Base-by-base conservation (phyloP, 148 eudicot species). In the Cornus controversa region DNA sequence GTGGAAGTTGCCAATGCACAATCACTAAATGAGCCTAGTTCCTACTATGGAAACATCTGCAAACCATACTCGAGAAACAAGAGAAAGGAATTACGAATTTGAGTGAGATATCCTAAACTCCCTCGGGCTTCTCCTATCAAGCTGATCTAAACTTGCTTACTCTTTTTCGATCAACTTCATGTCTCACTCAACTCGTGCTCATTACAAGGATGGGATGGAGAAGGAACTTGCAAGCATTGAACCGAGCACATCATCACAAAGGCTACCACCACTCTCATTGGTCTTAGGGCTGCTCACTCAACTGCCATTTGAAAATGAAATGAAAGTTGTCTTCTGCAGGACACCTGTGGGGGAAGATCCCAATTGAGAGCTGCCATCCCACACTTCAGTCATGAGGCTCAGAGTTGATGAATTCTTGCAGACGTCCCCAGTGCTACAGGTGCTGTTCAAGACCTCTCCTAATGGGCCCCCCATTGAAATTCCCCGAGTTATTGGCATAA, bases 291-390 rank as follows among this genome's bases (percentile, higher is more conserved):
- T 93, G 75, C 93, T 85, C 45, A 86, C 91, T 0, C 91, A 86
- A 73, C 96, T 91, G 80, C 94, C 90, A 82, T 91, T 94, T 14
- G 98, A 91, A 27, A 88, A 81, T 2, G 98, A 86, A 37, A 87
- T 85, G 62, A 91, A 91, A 6, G 85, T 84, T 2, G 87, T 77
- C 73, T 85, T 92, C 80, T 88, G 95, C 68, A 94, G 81, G 66
- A 92, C 93, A 2, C 92, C 98, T 0, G 90, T 94, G 0, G 98
- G 97, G 24, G 98, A 94, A 24, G 93, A 89, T 28, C 89, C 91
- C 5, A 86, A 63, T 76, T 78, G 84, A 80, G 88, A 86, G 84
- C 87, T 84, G 57, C 88, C 84, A 23, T 85, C 82, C 87, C 90
- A 86, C 23, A 74, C 75, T 50, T 75, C 82, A 6, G 77, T 83